Evolutionary conservation across 2,329 filamentous ascomycete genomes (phyloP).

Genomic region (Sclerotinia sclerotiorum): DNA sequence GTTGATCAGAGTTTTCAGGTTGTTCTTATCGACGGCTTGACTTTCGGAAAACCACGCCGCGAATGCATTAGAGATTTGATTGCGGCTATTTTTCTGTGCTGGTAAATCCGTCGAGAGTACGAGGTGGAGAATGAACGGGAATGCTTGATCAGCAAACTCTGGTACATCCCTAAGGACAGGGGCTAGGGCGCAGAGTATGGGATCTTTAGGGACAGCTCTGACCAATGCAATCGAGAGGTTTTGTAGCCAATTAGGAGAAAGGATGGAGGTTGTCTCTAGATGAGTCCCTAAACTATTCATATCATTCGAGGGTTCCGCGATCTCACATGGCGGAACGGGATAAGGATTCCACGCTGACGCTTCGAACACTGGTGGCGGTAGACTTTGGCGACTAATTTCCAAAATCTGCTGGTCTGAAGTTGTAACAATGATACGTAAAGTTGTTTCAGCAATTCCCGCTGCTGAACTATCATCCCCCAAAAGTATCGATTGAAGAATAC

Average conservation of each 20-base stretch:
- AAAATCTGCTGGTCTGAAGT: slow-evolving; percentile 44
- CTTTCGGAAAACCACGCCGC: slow-evolving; percentile 60
- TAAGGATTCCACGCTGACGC: slow-evolving; percentile 60
- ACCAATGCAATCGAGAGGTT: slow-evolving; percentile 62
- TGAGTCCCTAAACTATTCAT: slow-evolving; percentile 22
- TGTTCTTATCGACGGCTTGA: slow-evolving; percentile 52
- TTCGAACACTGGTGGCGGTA: slow-evolving; percentile 52
- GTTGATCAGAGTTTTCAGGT: slow-evolving; percentile 72
- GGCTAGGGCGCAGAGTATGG: slow-evolving; percentile 67
- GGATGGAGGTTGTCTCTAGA: slow-evolving; percentile 41
- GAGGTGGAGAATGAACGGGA: slow-evolving; percentile 84
- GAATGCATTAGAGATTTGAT: slow-evolving; percentile 64
- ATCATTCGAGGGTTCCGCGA: background rate
- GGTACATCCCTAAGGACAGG: slow-evolving; percentile 65
- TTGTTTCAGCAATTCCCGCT: slow-evolving; percentile 61
- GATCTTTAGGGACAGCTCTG: slow-evolving; percentile 58
- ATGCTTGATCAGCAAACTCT: slow-evolving; percentile 68
- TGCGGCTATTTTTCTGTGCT: slow-evolving; percentile 57
- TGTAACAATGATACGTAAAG: slow-evolving; percentile 57
- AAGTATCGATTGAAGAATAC: slow-evolving; percentile 61
- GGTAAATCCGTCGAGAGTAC: slow-evolving; percentile 70
- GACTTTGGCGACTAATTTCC: slow-evolving; percentile 51
- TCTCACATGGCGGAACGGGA: slow-evolving; percentile 55
- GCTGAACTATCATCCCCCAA: slow-evolving; percentile 55
- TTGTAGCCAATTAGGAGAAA: slow-evolving; percentile 58